These are phyloP conservation scores for Salvia rosmarinus DNA, from an alignment of 257 asterid species.

Conservation along the genomic window DNA sequence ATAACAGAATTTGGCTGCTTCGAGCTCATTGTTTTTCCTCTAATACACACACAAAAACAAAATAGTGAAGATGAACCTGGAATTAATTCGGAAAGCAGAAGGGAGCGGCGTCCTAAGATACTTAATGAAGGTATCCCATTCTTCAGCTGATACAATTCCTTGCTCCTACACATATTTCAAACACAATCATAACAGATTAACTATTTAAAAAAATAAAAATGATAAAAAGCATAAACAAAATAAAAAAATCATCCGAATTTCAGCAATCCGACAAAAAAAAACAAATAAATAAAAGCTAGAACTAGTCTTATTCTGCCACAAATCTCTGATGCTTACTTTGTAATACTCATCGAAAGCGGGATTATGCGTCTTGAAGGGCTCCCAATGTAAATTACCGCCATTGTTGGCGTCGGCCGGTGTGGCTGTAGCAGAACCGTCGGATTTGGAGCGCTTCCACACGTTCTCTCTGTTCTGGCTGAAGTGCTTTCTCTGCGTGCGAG, in stretches of 20 bases:
- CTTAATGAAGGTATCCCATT: constrained; percentile 79
- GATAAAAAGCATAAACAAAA: not conserved
- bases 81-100: constrained; percentile 91
- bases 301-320: not conserved
- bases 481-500: constrained; percentile 95
- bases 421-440: constrained; percentile 51
- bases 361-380: constrained; percentile 71
- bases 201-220: not conserved
- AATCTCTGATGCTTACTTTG: constrained; percentile 50
- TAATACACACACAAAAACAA: not conserved
- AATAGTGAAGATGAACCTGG: constrained; percentile 58
- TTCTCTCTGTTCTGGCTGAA: constrained; percentile 81
- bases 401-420: constrained; percentile 36
- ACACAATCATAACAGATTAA: constrained; percentile 20
- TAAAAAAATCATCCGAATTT: not conserved
- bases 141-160: constrained; percentile 70
- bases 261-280: not conserved
- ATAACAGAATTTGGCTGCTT: not conserved
- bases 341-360: constrained; percentile 83
- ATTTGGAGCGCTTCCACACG: constrained; percentile 78
- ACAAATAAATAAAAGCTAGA: too few relatives aligned
- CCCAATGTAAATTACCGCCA: constrained; percentile 50
- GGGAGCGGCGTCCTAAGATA: constrained; percentile 74
- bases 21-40: too few relatives aligned
- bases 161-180: constrained; percentile 58